phyloP scores from a whole-genome alignment of 805 yeast species.

The Spathaspora gorwiae region DNA sequence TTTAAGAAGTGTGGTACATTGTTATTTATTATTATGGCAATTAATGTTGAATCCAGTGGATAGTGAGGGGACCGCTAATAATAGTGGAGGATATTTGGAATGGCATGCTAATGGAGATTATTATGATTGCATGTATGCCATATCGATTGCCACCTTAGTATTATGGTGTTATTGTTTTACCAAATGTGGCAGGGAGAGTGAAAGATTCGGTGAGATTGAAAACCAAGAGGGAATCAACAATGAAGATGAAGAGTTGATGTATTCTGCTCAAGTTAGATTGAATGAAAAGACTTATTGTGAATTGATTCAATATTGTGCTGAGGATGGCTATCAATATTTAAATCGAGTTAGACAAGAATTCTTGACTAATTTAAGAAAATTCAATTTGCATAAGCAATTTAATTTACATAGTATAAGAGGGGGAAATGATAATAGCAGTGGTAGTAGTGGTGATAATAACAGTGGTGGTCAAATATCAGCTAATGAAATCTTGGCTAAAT shows the following conservation, averaged over 20 bases:
- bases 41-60: slow-evolving; percentile 27
- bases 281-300: slow-evolving; percentile 16
- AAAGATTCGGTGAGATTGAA: slow-evolving; percentile 6
- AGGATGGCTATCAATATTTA: slow-evolving; percentile 35
- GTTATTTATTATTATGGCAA: slow-evolving; percentile 38
- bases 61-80: slow-evolving; percentile 5
- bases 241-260: slow-evolving; percentile 12
- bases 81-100: slow-evolving; percentile 12
- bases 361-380: slow-evolving; percentile 19
- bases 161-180: slow-evolving; percentile 38
- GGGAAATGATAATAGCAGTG: background rate
- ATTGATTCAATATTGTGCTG: slow-evolving; percentile 25
- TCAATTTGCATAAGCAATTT: slow-evolving; percentile 18
- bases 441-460: slow-evolving; percentile 5
- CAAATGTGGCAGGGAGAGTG: slow-evolving; percentile 29
- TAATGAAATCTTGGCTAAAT: slow-evolving; percentile 26
- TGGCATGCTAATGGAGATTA: slow-evolving; percentile 34
- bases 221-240: slow-evolving; percentile 5
- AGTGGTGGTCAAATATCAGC: slow-evolving; percentile 10
- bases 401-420: slow-evolving; percentile 19
- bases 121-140: slow-evolving; percentile 33
- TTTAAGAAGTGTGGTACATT: slow-evolving; percentile 32
- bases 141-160: slow-evolving; percentile 34
- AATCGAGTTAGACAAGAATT: slow-evolving; percentile 32
- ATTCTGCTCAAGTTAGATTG: slow-evolving; percentile 4